These are phyloP conservation scores for Suhomyces tanzawaensis DNA, from an alignment of 805 yeast genomes.

Conservation along the genomic window DNA sequence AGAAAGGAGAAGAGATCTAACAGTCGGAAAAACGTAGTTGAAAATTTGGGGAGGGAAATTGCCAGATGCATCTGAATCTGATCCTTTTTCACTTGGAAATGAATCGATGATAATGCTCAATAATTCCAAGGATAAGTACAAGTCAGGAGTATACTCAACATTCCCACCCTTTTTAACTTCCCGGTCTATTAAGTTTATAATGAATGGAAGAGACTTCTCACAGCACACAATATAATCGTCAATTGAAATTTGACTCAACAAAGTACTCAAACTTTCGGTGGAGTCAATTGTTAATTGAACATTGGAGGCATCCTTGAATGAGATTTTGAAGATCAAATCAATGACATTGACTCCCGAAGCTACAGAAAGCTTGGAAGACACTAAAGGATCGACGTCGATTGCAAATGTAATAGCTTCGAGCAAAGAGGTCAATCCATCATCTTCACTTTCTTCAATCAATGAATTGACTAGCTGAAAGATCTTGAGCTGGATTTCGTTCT, in stretches of 20 bases:
- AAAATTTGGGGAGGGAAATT: slow-evolving; percentile 40
- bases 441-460: slow-evolving; percentile 62
- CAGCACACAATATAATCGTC: slow-evolving; percentile 48
- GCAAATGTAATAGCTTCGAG: slow-evolving; percentile 66
- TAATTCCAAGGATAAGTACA: slow-evolving; percentile 57
- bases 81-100: slow-evolving; percentile 28
- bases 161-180: slow-evolving; percentile 17
- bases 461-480: slow-evolving; percentile 40
- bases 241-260: slow-evolving; percentile 48
- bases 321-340: slow-evolving; percentile 57
- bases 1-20: slow-evolving; percentile 37
- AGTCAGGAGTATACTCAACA: slow-evolving; percentile 57
- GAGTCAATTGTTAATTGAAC: slow-evolving; percentile 66
- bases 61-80: background rate
- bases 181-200: slow-evolving; percentile 36
- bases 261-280: slow-evolving; percentile 61
- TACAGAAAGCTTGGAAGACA: slow-evolving; percentile 21
- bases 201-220: slow-evolving; percentile 50
- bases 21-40: slow-evolving; percentile 40
- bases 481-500: slow-evolving; percentile 27
- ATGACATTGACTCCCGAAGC: slow-evolving; percentile 36
- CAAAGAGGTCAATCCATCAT: slow-evolving; percentile 73
- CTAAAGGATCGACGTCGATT: slow-evolving; percentile 36
- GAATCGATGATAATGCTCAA: slow-evolving; percentile 50
- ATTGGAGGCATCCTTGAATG: slow-evolving; percentile 73